Conservation (phyloP, 2,329 filamentous ascomycete genomes). For the Hypoxylon sp. region DNA sequence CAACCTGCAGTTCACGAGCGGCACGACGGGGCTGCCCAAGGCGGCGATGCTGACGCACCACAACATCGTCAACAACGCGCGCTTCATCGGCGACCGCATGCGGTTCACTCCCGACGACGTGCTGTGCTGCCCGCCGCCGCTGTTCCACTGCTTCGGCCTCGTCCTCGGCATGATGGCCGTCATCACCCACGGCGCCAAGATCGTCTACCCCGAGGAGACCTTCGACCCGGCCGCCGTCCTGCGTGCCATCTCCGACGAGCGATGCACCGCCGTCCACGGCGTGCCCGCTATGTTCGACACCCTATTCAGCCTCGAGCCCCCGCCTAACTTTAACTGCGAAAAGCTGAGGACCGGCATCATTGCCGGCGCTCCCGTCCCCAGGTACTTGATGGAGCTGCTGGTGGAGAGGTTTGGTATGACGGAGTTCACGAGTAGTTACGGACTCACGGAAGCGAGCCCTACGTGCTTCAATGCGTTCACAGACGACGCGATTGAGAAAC, state of each 20-base stretch:
- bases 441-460: constrained; percentile 83
- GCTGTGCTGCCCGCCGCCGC: constrained; percentile 84
- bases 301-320: constrained; percentile 63
- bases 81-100: constrained; percentile 82
- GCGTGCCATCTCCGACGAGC: constrained; percentile 74
- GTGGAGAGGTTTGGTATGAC: constrained; percentile 80
- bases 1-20: constrained; percentile 82
- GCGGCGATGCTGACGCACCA: constrained; percentile 82
- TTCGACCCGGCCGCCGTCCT: constrained; percentile 79
- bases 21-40: constrained; percentile 81
- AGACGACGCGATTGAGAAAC: constrained; percentile 75
- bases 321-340: constrained; percentile 61
- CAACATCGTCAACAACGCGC: constrained; percentile 75
- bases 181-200: constrained; percentile 80
- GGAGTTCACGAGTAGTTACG: constrained; percentile 79
- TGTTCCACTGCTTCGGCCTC: constrained; percentile 90
- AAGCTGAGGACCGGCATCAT: constrained; percentile 82
- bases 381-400: constrained; percentile 80
- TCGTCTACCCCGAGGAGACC: constrained; percentile 81
- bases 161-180: constrained; percentile 81
- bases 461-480: constrained; percentile 87
- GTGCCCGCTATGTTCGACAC: constrained; percentile 90
- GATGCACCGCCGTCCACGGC: constrained; percentile 82
- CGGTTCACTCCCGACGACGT: constrained; percentile 75
- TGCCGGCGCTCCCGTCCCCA: constrained; percentile 82